These are phyloP conservation scores for Ceratocystis lukuohia DNA, from an alignment of 2,329 filamentous ascomycete genomes.

Conservation along the genomic window DNA sequence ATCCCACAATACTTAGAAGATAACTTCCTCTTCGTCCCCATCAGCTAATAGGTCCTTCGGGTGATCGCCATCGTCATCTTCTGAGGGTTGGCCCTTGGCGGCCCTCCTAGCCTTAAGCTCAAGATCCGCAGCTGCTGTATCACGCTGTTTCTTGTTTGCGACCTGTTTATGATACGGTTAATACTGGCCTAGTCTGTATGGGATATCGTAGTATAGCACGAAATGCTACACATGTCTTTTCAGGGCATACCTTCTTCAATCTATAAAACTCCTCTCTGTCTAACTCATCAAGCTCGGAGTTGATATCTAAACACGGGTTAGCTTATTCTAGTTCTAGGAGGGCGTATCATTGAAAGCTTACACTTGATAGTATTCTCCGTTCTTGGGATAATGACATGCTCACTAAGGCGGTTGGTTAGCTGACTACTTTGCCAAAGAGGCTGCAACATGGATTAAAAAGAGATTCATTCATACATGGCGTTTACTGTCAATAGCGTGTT, in stretches of 20 bases:
- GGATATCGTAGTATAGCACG: no score
- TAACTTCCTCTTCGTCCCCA: constrained; percentile 71
- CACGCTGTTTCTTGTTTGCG: constrained; percentile 69
- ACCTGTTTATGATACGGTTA: constrained; percentile 32
- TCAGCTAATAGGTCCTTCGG: constrained; percentile 57
- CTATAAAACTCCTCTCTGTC: constrained; percentile 97
- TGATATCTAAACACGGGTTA: constrained; percentile 54
- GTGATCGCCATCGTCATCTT: constrained; percentile 32
- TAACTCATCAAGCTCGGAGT: constrained; percentile 92
- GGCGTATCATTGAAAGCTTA: constrained; percentile 29
- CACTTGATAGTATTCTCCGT: constrained; percentile 99
- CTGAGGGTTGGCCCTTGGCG: constrained; percentile 28
- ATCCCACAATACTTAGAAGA: constrained; percentile 44
- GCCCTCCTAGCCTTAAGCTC: constrained; percentile 63
- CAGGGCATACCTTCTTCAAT: constrained; percentile 58
- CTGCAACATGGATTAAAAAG: background rate
- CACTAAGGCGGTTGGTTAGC: constrained; percentile 35
- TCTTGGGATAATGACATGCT: constrained; percentile 91
- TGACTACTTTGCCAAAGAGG: constrained; percentile 36
- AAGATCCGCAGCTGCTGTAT: constrained; percentile 56
- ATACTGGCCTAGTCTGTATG: no score
- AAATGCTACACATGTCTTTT: no score
- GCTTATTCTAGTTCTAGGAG: background rate
- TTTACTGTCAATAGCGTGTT: constrained; percentile 49
- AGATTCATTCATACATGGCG: constrained; percentile 53